Percentiles rank a stretch among this genome's conserved stretches.
phyloP scores from a whole-genome alignment of 2,329 filamentous ascomycete genomes.

The Penicillium griseofulvum region DNA sequence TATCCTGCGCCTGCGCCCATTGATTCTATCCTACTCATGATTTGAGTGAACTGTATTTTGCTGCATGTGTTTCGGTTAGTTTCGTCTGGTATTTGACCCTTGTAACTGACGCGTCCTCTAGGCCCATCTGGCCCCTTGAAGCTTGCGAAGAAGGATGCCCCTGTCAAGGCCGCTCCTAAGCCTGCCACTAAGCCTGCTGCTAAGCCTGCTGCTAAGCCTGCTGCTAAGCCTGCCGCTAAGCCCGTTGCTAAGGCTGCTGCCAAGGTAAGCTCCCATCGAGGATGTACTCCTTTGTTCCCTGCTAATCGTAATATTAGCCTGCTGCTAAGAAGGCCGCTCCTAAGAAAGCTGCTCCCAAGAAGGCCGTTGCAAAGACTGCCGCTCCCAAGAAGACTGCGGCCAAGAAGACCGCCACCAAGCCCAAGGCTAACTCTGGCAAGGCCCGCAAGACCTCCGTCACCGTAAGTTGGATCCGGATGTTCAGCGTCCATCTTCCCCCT shows the following conservation, averaged over 20 bases:
- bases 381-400: slow-evolving; percentile 50
- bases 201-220: slow-evolving; percentile 17
- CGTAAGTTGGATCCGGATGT: slow-evolving; percentile 27
- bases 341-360: slow-evolving; percentile 44
- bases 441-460: slow-evolving; percentile 52
- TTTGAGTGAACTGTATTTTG: neutral
- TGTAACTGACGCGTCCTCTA: slow-evolving; percentile 40
- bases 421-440: slow-evolving; percentile 54
- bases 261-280: slow-evolving; percentile 16
- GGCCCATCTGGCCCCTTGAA: slow-evolving; percentile 87
- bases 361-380: slow-evolving; percentile 42
- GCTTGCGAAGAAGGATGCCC: slow-evolving; percentile 74
- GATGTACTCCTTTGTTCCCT: neutral
- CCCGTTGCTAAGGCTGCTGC: slow-evolving; percentile 21
- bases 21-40: slow-evolving; percentile 2
- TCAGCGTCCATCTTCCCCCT: neutral
- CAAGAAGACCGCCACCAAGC: slow-evolving; percentile 51
- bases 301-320: slow-evolving; percentile 19
- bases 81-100: neutral
- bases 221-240: slow-evolving; percentile 20
- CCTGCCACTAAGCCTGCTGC: too few relatives aligned
- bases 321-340: slow-evolving; percentile 28
- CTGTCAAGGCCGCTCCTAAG: slow-evolving; percentile 31
- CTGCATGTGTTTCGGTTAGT: neutral
- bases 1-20: neutral